phyloP scores from a whole-genome alignment of 345 rosid species.

The Camelina laxa region DNA sequence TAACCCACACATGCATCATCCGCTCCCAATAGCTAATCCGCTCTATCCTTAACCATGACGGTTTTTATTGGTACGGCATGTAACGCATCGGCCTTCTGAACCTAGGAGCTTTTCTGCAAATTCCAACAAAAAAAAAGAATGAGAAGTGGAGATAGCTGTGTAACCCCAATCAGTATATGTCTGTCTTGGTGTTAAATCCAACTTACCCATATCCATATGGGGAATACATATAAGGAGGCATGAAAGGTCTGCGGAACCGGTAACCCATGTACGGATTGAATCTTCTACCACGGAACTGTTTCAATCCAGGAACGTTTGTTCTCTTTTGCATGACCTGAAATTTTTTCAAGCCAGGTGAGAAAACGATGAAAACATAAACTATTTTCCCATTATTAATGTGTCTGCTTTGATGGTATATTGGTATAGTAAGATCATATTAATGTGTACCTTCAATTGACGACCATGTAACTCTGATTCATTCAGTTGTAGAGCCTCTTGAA shows the following conservation, averaged over 20 bases:
- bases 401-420: background rate
- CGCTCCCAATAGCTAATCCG: background rate
- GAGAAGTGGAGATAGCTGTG: constrained; percentile 10
- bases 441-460: constrained; percentile 83
- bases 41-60: constrained; percentile 2
- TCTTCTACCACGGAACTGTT: constrained; percentile 79
- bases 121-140: background rate
- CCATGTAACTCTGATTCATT: constrained; percentile 97
- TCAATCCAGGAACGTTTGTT: constrained; percentile 95
- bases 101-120: constrained; percentile 85
- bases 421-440: background rate
- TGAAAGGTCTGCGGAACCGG: constrained; percentile 74
- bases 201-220: constrained; percentile 93
- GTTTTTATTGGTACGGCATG: constrained; percentile 81
- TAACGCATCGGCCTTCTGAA: constrained; percentile 88
- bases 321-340: constrained; percentile 79
- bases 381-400: background rate
- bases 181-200: background rate
- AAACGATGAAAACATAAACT: background rate
- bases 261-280: constrained; percentile 75
- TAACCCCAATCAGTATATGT: background rate
- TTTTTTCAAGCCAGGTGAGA: background rate
- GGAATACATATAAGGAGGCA: constrained; percentile 76
- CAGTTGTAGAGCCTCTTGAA: constrained; percentile 81
- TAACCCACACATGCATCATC: constrained; percentile 21